Evolutionary conservation across 2,329 filamentous ascomycete species (phyloP), one percentile per base, ranked within the genome.

Genomic region (Cercospora sp.): DNA sequence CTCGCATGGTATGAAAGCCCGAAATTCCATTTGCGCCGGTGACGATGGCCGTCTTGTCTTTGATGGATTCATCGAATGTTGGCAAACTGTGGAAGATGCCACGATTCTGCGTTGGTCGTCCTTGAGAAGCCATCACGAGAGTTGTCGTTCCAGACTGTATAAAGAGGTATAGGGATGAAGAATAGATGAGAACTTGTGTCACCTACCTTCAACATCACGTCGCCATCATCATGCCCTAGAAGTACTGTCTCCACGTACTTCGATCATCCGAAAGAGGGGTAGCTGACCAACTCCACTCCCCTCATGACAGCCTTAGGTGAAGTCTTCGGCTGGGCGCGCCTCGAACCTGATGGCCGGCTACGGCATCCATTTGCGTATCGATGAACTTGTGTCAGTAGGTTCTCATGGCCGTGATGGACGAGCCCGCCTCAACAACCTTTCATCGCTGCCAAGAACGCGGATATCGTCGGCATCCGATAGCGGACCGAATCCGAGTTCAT

Each of bases 11-110:
- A 72, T 85, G 80, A 68, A 83, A 80, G 1, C 85, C 85, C 0
- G 83, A 85, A 30, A 87, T 84, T 8, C 84, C 85, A 79, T 85
- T 86, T 63, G 84, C 83, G 5, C 85, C 85, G 0, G 84, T 85
- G 43, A 87, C 80, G 55, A 87, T 82, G 3, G 84, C 85, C 0
- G 82, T 85, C 26, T 85, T 78, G 21, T 77, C 79, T 69, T 81
- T 81, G 64, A 81, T 71, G 0, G 78, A 76, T 3, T 79, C 72
- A n/a, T 81, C 77, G 68, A 81, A 85, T 12, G 80, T 79, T 0
- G 84, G 84, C 0, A 86, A 79, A 66, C 81, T 83, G 72, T 84
- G 82, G 73, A 82, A 86, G 68, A 86, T 86, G 69, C 82, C 83
- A 43, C 71, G 73, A 43, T 65, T 75, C 24, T 75, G 71, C 18